Base-by-base conservation (phyloP, 768 basidiomycete species). In the Psilocybe tampanensis region DNA sequence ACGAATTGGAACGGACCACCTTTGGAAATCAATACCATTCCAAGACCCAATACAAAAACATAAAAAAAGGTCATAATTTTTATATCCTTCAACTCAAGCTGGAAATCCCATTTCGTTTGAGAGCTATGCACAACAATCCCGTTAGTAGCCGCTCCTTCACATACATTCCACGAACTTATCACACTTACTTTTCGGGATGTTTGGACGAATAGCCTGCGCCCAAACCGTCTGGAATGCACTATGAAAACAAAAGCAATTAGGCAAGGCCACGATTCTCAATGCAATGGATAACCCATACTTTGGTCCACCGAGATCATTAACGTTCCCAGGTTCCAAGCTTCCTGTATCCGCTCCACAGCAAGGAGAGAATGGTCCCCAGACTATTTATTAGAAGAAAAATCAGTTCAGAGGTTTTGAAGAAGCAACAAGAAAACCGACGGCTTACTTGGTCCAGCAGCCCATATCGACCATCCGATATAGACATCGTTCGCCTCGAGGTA, bases 401-500 rank as follows among this genome's bases (percentile, higher is more conserved):
- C 18, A 36, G 11, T 47, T 6, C 34, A 49, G 26, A 17, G 15
- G 9, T 24, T n/a, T 9, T 2, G 39, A 33, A n/a, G 15, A 26
- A 42, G 19, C 24, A 9, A 4, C 2, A 26, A n/a, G 15, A 7
- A 29, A 43, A 1, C 32, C 17, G 21, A 72, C 74, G 23, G 15
- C 36, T 39, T 61, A 78, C 76, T 54, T 18, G 79, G 79, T 39
- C 79, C 79, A 26, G 79, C 79, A 58, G 79, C 79, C 79, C 79
- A 80, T 43, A 77, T 74, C 2, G 75, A 54, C 79, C 78, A 80
- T 13, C 79, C 79, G 44, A 80, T 79, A 62, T 78, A 80, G 29
- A 69, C 79, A 41, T 77, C 75, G 57, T 79, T 80, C 13, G 69
- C 65, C 2, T 65, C 61, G 49, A 80, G 66, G 62, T 77, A 80